Evolutionary conservation across 2,329 filamentous ascomycete species (phyloP).

Genomic region (Penicillium sp.): DNA sequence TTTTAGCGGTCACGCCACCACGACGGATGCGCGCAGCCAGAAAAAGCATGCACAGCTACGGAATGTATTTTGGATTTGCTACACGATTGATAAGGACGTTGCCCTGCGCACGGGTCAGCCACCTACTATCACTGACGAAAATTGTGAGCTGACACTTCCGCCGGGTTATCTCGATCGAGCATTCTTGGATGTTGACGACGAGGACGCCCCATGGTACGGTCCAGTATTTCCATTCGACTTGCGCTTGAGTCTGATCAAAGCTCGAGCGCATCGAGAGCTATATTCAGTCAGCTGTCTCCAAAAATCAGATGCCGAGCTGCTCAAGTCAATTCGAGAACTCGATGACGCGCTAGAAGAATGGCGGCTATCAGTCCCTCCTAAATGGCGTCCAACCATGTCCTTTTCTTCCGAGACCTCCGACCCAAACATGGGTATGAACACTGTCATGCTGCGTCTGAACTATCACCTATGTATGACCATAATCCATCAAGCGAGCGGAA

Average conservation of each 20-base stretch:
- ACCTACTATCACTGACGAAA: conserved; percentile 50
- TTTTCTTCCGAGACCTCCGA: conserved; percentile 36
- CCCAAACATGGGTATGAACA: conserved; percentile 46
- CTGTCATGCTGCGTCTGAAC: conserved; percentile 52
- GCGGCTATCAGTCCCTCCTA: conserved; percentile 49
- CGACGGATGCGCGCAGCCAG: conserved; percentile 11
- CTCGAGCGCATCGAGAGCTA: conserved; percentile 48
- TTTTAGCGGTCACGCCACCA: conserved; percentile 16
- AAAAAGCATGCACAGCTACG: conserved; percentile 32
- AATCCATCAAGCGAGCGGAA: conserved; percentile 56
- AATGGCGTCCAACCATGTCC: conserved; percentile 50
- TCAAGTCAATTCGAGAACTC: conserved; percentile 55
- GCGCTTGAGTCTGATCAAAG: conserved; percentile 52
- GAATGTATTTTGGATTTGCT: conserved; percentile 56
- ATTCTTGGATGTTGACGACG: conserved; percentile 22
- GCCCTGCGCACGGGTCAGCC: conserved; percentile 54
- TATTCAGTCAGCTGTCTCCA: conserved; percentile 51
- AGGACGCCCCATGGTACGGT: conserved; percentile 17
- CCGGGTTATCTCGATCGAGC: conserved; percentile 39
- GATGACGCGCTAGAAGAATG: conserved; percentile 58
- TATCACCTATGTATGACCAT: conserved; percentile 56
- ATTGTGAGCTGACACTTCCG: conserved; percentile 54
- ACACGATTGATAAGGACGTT: conserved; percentile 57
- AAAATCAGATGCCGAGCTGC: conserved; percentile 55
- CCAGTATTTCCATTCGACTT: conserved; percentile 50